Evolutionary conservation across 2,329 filamentous ascomycete genomes (phyloP), one percentile per base, ranked within the genome.

Genomic region (Talaromyces sp.): DNA sequence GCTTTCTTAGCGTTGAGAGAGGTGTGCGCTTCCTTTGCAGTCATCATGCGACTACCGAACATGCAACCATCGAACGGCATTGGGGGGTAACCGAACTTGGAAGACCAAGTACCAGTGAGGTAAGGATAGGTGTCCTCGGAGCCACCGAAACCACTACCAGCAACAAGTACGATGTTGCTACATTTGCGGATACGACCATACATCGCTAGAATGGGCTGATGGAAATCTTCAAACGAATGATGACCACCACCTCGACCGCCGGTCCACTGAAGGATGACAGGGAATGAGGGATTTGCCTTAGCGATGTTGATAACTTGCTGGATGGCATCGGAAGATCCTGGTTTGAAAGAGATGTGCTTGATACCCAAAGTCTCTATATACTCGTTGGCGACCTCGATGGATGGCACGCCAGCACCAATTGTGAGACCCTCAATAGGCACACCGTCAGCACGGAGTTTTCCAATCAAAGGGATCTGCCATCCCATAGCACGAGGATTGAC

Each of bases 41-140:
- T 89, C 92, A 97, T 96, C 84, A 96, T 89, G 67, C 92, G 89
- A 74, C 89, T 94, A 65, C 90, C 92, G 65, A 96, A 94, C 63
- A 96, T 79, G 69, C 89, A 89, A 66, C 92, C 92, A 72, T 97
- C 92, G 69, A 93, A 96, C 11, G 92, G 92, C 92, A 97, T 97
- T 3, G 89, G 84, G 25, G 91, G 89, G 70, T 94, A 95, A 60
- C 90, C 90, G 67, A 87, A 95, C 67, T 86, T 87, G 72, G 83
- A 84, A n/a, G 91, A 88, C 92, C 92, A 97, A 53, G 84, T 80
- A 74, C 92, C 92, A 41, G 89, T 95, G 58, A 97, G 81, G 75
- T 96, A 97, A 9, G 91, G 91, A 70, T 95, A 96, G 1, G 91
- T 95, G 70, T 96, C 91, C 61, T 95, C 89, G 1, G 91, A 83